Evolutionary conservation across 2,329 filamentous ascomycete species (phyloP).

Genomic region (Cladosporium sp.): DNA sequence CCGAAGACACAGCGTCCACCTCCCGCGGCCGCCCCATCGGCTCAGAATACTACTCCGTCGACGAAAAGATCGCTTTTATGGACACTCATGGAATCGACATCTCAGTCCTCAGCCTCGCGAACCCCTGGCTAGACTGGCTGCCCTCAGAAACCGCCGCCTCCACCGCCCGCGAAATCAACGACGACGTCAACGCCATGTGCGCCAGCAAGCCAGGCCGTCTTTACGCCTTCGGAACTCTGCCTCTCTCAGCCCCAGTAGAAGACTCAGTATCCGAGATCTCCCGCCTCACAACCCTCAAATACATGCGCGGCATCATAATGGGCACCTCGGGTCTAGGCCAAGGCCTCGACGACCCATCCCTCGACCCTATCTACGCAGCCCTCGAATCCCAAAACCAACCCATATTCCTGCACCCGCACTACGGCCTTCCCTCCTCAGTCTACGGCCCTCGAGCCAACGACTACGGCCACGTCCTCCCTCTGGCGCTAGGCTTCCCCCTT

Average conservation of each 20-base stretch:
- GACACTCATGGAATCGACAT: slow-evolving; percentile 76
- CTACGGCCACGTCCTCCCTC: slow-evolving; percentile 84
- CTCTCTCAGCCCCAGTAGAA: slow-evolving; percentile 66
- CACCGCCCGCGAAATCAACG: slow-evolving; percentile 71
- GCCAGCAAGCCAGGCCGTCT: slow-evolving; percentile 65
- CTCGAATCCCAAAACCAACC: slow-evolving; percentile 66
- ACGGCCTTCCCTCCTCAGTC: slow-evolving; percentile 78
- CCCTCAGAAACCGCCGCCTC: slow-evolving; percentile 59
- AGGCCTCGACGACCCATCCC: slow-evolving; percentile 74
- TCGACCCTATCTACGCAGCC: slow-evolving; percentile 72
- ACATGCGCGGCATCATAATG: slow-evolving; percentile 83
- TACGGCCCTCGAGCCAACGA: slow-evolving; percentile 73
- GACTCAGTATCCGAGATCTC: slow-evolving; percentile 67
- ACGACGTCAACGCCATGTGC: slow-evolving; percentile 76
- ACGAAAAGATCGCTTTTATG: slow-evolving; percentile 85
- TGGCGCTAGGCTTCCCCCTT: slow-evolving; percentile 85
- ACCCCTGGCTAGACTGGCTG: slow-evolving; percentile 92
- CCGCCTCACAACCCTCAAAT: slow-evolving; percentile 61
- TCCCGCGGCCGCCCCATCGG: slow-evolving; percentile 78
- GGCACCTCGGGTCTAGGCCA: slow-evolving; percentile 79
- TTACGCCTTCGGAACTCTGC: slow-evolving; percentile 81
- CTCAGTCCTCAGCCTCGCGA: slow-evolving; percentile 85
- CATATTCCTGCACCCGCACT: slow-evolving; percentile 89
- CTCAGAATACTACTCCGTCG: slow-evolving; percentile 77
- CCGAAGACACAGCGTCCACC: slow-evolving; percentile 37